Base-by-base conservation (phyloP, 768 basidiomycete genomes). In the Kwoniella botswanensis region DNA sequence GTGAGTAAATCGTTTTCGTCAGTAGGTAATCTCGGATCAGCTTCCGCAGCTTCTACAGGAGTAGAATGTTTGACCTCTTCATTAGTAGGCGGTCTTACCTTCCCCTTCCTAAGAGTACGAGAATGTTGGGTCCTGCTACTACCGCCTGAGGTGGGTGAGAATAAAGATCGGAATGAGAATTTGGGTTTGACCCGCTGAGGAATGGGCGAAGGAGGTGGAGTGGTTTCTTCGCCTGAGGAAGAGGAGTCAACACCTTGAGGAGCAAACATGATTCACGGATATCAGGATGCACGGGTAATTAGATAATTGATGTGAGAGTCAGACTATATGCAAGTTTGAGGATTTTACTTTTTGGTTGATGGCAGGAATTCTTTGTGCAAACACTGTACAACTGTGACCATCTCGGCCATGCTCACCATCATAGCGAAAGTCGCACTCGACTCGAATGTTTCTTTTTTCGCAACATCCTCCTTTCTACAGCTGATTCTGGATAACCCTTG, bases 141-240 rank as follows among this genome's bases (percentile, higher is more conserved):
- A 18, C 9, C 18, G 13, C 22, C 18, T 11, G n/a, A 46, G 26
- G 22, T 41, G 3, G 66, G 29, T 4, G 66, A 61, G 60, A 68
- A 68, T 11, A 68, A 41, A 10, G 59, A 53, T 46, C 44, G 46
- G 50, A 68, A 62, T 13, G 67, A 68, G 58, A 68, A 68, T 35
- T 68, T 59, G n/a, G 58, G 67, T 46, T 29, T 61, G 50, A 46
- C 41, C n/a, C 35, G 17, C 18, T 55, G 26, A 13, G 29, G 22
- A 4, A 21, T 21, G 1, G 60, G 61, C 11, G 67, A 63, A 41
- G 67, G 60, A 9, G 67, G 67, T 22, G 67, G 61, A 11, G 50
- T 63, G 10, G 11, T 12, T 3, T 68, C 67, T 68, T 68, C 67
- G 9, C 67, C 60, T n/a, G 50, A 54, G 4, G 67, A 61, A 17